A percentile compares a stretch with the other conserved stretches of the same genome.
These are phyloP conservation scores for Pneumocystis oryctolagi DNA, from an alignment of 1,139 yeast genomes.

Conservation along the genomic window DNA sequence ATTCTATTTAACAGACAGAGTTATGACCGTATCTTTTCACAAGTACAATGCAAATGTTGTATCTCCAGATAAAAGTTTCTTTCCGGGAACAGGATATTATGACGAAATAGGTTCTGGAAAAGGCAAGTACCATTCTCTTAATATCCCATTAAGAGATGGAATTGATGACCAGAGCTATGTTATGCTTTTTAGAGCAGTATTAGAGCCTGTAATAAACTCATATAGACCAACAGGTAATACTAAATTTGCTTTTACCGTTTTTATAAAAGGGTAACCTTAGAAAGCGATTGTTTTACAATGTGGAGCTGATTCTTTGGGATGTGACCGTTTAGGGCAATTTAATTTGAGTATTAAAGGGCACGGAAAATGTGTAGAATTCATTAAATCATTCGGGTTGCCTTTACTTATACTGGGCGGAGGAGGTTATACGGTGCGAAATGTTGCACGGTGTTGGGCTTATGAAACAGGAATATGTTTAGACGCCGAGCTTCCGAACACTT, in stretches of 20 bases:
- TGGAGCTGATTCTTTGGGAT: conserved; percentile 92
- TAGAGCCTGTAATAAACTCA: conserved; percentile 73
- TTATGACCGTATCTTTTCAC: conserved; percentile 89
- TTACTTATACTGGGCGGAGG: conserved; percentile 92
- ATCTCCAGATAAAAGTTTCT: conserved; percentile 30
- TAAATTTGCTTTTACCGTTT: neutral
- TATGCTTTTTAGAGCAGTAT: conserved; percentile 60
- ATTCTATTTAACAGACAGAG: conserved; percentile 85
- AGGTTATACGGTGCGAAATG: conserved; percentile 93
- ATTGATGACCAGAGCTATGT: conserved; percentile 86
- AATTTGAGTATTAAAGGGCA: conserved; percentile 82
- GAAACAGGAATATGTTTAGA: conserved; percentile 73
- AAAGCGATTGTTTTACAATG: conserved; percentile 80
- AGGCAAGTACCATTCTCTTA: conserved; percentile 74
- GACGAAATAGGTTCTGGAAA: conserved; percentile 76
- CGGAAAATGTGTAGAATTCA: conserved; percentile 83
- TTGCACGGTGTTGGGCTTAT: conserved; percentile 85
- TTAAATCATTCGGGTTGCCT: conserved; percentile 75
- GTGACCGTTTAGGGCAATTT: conserved; percentile 86
- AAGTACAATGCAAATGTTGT: conserved; percentile 67
- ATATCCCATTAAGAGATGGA: conserved; percentile 91
- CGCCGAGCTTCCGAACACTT: conserved; percentile 53
- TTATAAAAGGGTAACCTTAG: neutral
- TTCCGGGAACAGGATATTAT: conserved; percentile 89
- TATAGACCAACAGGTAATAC: conserved; percentile 51